A percentile compares a stretch with the other conserved stretches of the same genome.
Conservation (phyloP, 2,329 filamentous ascomycete genomes). For the Tolypocladium pustulatum region DNA sequence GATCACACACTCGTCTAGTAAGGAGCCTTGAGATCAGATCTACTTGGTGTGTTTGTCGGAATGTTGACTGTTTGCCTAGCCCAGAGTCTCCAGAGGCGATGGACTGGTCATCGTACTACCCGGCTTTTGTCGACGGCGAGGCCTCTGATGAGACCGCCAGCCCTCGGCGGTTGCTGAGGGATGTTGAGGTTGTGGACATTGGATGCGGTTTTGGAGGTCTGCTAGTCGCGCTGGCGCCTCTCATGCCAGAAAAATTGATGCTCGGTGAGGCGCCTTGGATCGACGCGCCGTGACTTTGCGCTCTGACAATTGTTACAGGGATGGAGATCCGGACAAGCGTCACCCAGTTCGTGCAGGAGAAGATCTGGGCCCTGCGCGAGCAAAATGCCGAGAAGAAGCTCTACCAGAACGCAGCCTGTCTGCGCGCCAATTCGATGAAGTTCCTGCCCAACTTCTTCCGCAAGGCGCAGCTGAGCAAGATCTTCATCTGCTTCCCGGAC, state of each 20-base stretch:
- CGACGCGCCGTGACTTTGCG: neutral
- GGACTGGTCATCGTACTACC: conserved; percentile 85
- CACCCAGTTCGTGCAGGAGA: conserved; percentile 80
- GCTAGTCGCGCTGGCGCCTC: conserved; percentile 72
- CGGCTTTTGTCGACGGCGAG: conserved; percentile 49
- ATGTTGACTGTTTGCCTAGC: conserved; percentile 32
- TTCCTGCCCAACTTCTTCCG: conserved; percentile 97
- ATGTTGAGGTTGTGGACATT: conserved; percentile 90
- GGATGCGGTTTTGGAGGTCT: conserved; percentile 94
- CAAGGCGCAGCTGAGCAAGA: conserved; percentile 69
- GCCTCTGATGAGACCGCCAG: conserved; percentile 15
- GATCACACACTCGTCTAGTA: conserved; percentile 88
- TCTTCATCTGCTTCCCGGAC: conserved; percentile 97
- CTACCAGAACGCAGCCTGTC: conserved; percentile 81
- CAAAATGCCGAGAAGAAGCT: conserved; percentile 41
- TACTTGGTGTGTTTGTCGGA: neutral
- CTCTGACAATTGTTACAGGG: conserved; percentile 34
- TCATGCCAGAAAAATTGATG: conserved; percentile 71
- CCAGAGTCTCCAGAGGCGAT: conserved; percentile 70
- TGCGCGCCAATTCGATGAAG: conserved; percentile 96
- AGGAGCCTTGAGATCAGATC: neutral
- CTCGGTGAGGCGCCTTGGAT: conserved; percentile 46
- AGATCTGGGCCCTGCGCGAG: conserved; percentile 68
- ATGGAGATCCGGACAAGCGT: conserved; percentile 91
- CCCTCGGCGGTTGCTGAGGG: conserved; percentile 32